Base-by-base conservation (phyloP, 2,329 filamentous ascomycete species). In the Fusarium albosuccineum region DNA sequence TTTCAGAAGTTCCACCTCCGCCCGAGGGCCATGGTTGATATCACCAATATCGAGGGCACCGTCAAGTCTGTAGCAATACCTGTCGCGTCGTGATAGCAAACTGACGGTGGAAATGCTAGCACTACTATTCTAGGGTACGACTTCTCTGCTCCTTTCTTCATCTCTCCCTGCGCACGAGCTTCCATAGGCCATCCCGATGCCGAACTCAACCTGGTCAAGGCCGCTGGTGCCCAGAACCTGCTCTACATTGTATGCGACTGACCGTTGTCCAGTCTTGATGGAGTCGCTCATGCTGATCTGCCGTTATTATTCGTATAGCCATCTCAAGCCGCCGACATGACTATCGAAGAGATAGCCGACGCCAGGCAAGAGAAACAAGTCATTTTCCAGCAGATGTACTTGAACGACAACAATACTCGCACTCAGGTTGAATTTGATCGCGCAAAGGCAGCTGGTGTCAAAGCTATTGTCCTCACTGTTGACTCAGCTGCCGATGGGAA, bases 121-220 rank as follows among this genome's bases (percentile, higher is more conserved):
- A 75, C 83, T 4, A 83, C 79, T 11, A 81, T 86, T 42, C 75
- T 86, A n/a, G 83, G 83, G 14, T 75, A 83, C 74, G 82, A 84
- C 72, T 84, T 85, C 71, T 81, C 79, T 0, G 77, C 79, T 1
- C 83, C 84, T 10, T 82, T 86, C 74, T 86, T 82, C 75, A 85
- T 86, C 69, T 78, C 77, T 45, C 82, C 84, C 2, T 80, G 78
- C 5, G 81, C 82, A 13, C 76, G 78, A 5, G 82, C 75, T 8
- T 78, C 73, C 39, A 80, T 80, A 49, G 83, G 72, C 2, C 76
- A 85, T 63, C 70, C 75, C 0, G 78, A 81, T 3, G 84, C 75
- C 29, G 84, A 87, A 73, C 63, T 79, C 4, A 82, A 82, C 66
- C 74, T 87, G 29, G 79, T 83, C 40, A 78, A 81, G 74, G 82